Percentiles rank a stretch among this genome's conserved stretches.
phyloP scores from a whole-genome alignment of 177 flowering plant species.

The Vitis hybrid region DNA sequence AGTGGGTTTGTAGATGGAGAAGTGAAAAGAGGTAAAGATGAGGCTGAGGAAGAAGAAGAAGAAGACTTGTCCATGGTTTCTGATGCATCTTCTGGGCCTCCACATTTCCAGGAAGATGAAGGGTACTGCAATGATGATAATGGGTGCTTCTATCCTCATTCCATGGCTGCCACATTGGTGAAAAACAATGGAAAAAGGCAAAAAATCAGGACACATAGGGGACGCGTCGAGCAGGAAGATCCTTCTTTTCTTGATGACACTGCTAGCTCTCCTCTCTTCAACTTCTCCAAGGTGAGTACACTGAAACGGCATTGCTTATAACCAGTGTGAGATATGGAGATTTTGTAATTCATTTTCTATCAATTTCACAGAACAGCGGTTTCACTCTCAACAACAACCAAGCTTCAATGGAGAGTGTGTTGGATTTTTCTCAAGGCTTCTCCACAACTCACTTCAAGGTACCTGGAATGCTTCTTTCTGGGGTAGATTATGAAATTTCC shows the following conservation, averaged over 20 bases:
- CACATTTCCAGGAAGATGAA: conserved; percentile 38
- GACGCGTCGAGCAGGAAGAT: conserved; percentile 10
- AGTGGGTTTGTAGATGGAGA: conserved; percentile 5
- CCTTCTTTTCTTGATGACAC: conserved; percentile 58
- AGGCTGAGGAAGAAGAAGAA: conserved; percentile 13
- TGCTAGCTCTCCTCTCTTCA: conserved; percentile 50
- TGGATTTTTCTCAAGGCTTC: conserved; percentile 47
- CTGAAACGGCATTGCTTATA: too few relatives aligned
- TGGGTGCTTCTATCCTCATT: conserved; percentile 16
- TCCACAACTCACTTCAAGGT: conserved; percentile 54
- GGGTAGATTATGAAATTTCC: not conserved
- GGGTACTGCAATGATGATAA: conserved; percentile 18
- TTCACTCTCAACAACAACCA: conserved; percentile 17
- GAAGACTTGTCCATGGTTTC: conserved; percentile 68
- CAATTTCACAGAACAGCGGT: conserved; percentile 25
- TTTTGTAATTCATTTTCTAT: not conserved
- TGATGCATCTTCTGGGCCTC: conserved; percentile 75
- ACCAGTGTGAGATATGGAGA: too few relatives aligned
- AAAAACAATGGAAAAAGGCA: conserved; percentile 13
- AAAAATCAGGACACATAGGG: conserved; percentile 19
- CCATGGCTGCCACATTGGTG: conserved; percentile 10
- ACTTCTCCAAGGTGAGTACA: conserved; percentile 30
- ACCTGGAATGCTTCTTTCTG: not conserved
- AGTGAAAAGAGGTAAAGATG: not conserved
- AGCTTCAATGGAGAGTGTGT: conserved; percentile 31